Evolutionary conservation across 306 rosid genomes (phyloP), one percentile per base, ranked within the genome.

Genomic region (Inga oerstediana): DNA sequence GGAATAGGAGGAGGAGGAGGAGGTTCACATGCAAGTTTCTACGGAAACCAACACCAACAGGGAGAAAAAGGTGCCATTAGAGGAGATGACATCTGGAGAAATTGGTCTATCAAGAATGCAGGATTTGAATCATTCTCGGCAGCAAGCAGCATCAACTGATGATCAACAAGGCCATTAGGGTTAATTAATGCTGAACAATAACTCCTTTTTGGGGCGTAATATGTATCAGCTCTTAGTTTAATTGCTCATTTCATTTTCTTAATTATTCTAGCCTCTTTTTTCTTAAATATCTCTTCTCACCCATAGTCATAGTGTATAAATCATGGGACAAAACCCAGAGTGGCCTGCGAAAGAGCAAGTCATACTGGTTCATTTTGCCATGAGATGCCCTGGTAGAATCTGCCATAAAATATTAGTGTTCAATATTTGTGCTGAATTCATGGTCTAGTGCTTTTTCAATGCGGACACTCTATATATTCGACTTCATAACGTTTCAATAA

Each of bases 91-190:
- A 3, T 88, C 81, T 84, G 94, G 90, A 88, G 93, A 66, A 68
- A 77, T 69, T 85, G 89, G 90, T 64, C 91, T 20, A 39, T 68
- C 10, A 81, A 90, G 74, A 86, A 85, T 48, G 89, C 88, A 67
- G 90, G 90, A 56, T 82, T 87, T 87, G 88, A 87, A 84, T 82
- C 93, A 4, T 88, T 88, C 80, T 88, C 92, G 67, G 88, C 87
- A 74, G 69, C 87, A 56, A 85, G 86, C 83, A 83, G 80, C 87
- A 83, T 88, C 19, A 72, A 72, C 64, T 88, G 82, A 86, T 4
- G 16, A 85, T 39, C 43, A 16, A 19, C 2, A 69, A 49, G 4
- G 14, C 32, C 41, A 11, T 32, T 16, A 14, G 43, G 71, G 20
- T 32, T 59, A 59, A n/a, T 30, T 16, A 13, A 8, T 14, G 5